These are phyloP conservation scores for Collariella sp. DNA, from an alignment of 495 filamentous ascomycete genomes.

Conservation along the genomic window DNA sequence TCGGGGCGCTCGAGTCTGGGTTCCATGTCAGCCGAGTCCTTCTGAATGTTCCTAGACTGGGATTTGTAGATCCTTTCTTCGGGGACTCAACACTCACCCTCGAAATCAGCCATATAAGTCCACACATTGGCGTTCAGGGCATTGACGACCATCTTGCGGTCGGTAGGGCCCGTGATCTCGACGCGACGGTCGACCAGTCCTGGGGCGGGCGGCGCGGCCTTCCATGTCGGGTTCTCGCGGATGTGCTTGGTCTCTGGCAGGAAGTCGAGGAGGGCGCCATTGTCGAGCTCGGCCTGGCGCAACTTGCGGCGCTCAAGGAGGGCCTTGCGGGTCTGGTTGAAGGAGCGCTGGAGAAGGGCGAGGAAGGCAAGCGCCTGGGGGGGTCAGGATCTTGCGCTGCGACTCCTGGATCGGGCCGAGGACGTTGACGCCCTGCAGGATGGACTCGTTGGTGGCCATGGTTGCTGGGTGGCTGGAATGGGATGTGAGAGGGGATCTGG, in stretches of 20 bases:
- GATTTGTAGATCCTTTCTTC: neutral
- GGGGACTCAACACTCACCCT: constrained; percentile 49
- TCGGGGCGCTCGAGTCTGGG: constrained; percentile 88
- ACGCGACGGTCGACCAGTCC: constrained; percentile 89
- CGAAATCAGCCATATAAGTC: constrained; percentile 99
- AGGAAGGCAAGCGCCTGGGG: constrained; percentile 87
- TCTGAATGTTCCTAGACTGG: neutral
- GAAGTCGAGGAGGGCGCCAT: constrained; percentile 86
- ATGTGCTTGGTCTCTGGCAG: constrained; percentile 93
- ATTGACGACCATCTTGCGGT: constrained; percentile 99
- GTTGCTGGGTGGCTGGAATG: constrained; percentile 19
- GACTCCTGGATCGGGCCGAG: constrained; percentile 67
- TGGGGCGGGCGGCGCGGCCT: constrained; percentile 85
- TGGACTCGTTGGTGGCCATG: constrained; percentile 64
- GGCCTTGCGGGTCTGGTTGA: constrained; percentile 83
- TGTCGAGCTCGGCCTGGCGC: constrained; percentile 92
- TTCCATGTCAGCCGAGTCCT: neutral
- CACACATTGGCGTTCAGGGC: constrained; percentile 94
- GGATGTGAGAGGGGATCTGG: neutral
- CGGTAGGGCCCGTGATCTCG: constrained; percentile 98
- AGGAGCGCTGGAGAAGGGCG: constrained; percentile 85
- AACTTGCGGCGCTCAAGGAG: constrained; percentile 77
- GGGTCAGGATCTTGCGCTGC: constrained; percentile 83
- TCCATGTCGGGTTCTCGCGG: constrained; percentile 90
- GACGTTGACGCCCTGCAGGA: constrained; percentile 83